Conservation (phyloP, 2,329 filamentous ascomycete genomes). For the Aureobasidium leucospermi region DNA sequence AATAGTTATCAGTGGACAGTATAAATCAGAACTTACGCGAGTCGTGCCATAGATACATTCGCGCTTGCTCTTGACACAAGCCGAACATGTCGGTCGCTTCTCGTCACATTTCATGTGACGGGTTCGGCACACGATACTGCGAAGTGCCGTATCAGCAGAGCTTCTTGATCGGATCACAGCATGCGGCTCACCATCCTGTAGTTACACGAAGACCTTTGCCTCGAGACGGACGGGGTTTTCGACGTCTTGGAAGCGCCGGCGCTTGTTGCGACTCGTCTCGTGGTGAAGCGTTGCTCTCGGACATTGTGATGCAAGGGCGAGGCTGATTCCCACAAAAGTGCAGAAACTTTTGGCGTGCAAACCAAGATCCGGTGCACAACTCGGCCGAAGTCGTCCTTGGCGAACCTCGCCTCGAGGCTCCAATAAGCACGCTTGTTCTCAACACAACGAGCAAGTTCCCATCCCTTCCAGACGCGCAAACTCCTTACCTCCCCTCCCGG, state of each 20-base stretch:
- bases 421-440: no score
- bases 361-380: no score
- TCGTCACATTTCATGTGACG: slow-evolving; percentile 44
- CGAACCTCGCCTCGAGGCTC: no score
- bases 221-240: slow-evolving; percentile 7
- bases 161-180: background rate
- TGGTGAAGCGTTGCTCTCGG: background rate
- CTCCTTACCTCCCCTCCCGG: no score
- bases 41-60: slow-evolving; percentile 30
- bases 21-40: background rate
- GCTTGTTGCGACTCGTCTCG: slow-evolving; percentile 1
- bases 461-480: no score
- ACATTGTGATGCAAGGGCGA: background rate
- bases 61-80: slow-evolving; percentile 34
- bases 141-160: background rate
- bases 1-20: background rate
- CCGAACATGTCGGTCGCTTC: slow-evolving; percentile 32
- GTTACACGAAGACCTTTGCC: slow-evolving; percentile 4
- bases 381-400: no score
- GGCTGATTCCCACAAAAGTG: background rate
- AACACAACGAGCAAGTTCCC: no score
- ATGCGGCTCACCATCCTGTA: slow-evolving; percentile 2
- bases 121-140: slow-evolving; percentile 38
- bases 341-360: no score
- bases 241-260: background rate